Evolutionary conservation across 805 yeast species (phyloP).

Genomic region (Ogataea philodendri): DNA sequence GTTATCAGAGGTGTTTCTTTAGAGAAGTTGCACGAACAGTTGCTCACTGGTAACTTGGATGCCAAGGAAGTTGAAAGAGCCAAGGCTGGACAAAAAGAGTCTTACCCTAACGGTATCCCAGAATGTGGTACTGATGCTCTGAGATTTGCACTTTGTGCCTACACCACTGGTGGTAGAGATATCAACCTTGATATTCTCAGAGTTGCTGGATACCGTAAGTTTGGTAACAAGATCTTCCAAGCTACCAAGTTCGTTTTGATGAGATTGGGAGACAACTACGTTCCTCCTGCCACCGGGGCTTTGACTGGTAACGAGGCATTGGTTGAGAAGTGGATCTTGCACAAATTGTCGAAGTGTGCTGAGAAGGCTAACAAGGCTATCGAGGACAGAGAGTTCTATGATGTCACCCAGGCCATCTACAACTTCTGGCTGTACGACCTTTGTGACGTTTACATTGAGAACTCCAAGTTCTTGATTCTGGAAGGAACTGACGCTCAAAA

Average conservation of each 20-base stretch:
- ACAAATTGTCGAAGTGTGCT: slow-evolving; percentile 72
- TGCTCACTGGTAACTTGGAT: slow-evolving; percentile 80
- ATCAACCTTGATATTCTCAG: slow-evolving; percentile 93
- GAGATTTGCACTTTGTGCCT: slow-evolving; percentile 97
- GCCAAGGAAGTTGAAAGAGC: slow-evolving; percentile 87
- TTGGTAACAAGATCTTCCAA: slow-evolving; percentile 98
- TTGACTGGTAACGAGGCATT: slow-evolving; percentile 79
- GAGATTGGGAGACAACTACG: slow-evolving; percentile 85
- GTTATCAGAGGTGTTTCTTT: slow-evolving; percentile 87
- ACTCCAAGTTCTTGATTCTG: slow-evolving; percentile 86
- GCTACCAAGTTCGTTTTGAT: slow-evolving; percentile 96
- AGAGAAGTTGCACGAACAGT: slow-evolving; percentile 73
- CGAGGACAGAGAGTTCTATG: slow-evolving; percentile 86
- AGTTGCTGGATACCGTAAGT: slow-evolving; percentile 98
- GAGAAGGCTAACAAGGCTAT: slow-evolving; percentile 61
- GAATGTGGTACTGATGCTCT: slow-evolving; percentile 99
- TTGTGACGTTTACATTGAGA: slow-evolving; percentile 98
- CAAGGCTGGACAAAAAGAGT: slow-evolving; percentile 77
- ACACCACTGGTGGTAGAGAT: slow-evolving; percentile 98
- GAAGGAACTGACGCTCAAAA: slow-evolving; percentile 87
- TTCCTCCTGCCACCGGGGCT: slow-evolving; percentile 64
- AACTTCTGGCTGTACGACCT: slow-evolving; percentile 92
- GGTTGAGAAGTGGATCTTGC: slow-evolving; percentile 96
- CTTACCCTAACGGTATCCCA: slow-evolving; percentile 96
- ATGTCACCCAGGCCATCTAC: slow-evolving; percentile 82